Evolutionary conservation across 2,329 filamentous ascomycete genomes (phyloP), one percentile per base, ranked within the genome.

Genomic region (Aureobasidium sp.): DNA sequence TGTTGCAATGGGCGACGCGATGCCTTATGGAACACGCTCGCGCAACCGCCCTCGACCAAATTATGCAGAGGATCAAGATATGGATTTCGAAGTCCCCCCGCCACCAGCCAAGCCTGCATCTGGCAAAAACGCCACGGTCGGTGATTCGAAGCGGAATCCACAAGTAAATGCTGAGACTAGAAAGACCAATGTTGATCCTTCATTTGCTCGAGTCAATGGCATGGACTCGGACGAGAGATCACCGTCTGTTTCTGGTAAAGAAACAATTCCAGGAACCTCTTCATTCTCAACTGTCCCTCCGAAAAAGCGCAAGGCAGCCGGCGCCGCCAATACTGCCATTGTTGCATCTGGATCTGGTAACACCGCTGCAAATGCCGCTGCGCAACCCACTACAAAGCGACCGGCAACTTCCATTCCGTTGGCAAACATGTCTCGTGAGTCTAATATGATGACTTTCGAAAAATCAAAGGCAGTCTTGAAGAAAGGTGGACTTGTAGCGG

Each of bases 381-480:
- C 63, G 32, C 54, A 66, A 30, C 64, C 69, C 34, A 61, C 66
- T 41, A 66, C 67, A 42, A 61, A 66, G 50, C 69, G 67, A 50
- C 68, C 69, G 59, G 60, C 67, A 61, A 72, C 75, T 61, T 74
- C 75, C 64, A 75, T 78, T 69, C 57, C 64, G 63, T 9, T 50
- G 70, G 71, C 65, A 75, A 75, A 65, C 78, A 78, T 66, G 61
- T 67, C 68, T 66, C 80, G 83, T 65, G 86, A 91, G 70, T 88
- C 89, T 58, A 97, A 95, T 74, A 87, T 97, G 86, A 83, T 97
- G 77, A 91, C 84, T 47, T 97, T 97, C 75, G 87, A 90, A 65
- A 85, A 85, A 64, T 85, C 83, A 70, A 83, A 85, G 62, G 84
- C 83, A 54, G 82, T 81, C 62, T 81, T 92, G 62, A 87, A 88